Evolutionary conservation across 129 eudicot species (phyloP).

Genomic region (Sambucus nigra): DNA sequence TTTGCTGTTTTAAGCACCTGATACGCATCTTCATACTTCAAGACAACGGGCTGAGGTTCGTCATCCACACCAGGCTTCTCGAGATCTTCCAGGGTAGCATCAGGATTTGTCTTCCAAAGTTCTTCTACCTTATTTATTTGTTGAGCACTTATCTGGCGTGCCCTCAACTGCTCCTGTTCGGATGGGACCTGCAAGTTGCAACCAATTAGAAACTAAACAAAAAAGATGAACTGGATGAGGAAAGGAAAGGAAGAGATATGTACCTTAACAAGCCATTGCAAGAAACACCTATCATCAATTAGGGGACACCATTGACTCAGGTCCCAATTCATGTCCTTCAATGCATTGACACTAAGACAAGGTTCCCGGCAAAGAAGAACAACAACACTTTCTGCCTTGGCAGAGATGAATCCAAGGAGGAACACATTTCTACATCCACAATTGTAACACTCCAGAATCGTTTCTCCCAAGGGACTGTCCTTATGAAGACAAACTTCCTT

Average conservation of each 20-base stretch:
- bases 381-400: conserved; percentile 93
- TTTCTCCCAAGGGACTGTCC: conserved; percentile 82
- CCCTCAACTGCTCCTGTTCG: conserved; percentile 86
- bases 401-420: conserved; percentile 89
- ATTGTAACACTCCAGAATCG: conserved; percentile 79
- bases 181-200: conserved; percentile 71
- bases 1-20: conserved; percentile 39
- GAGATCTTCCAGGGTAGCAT: conserved; percentile 95
- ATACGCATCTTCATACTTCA: conserved; percentile 92
- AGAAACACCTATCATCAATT: conserved; percentile 95
- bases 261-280: conserved; percentile 98
- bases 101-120: conserved; percentile 98
- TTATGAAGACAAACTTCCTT: conserved; percentile 97
- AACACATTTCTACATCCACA: conserved; percentile 95
- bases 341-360: conserved; percentile 78
- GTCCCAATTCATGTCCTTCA: conserved; percentile 99
- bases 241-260: background rate
- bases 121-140: conserved; percentile 79
- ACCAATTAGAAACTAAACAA: conserved; percentile 3
- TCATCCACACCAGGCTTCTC: conserved; percentile 99
- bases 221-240: background rate
- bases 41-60: conserved; percentile 82
- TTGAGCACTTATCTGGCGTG: conserved; percentile 65
- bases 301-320: conserved; percentile 99
- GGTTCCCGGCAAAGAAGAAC: conserved; percentile 98